These are phyloP conservation scores for Tetraselmis striata DNA, from an alignment of 139 green algal genomes.

Conservation along the genomic window DNA sequence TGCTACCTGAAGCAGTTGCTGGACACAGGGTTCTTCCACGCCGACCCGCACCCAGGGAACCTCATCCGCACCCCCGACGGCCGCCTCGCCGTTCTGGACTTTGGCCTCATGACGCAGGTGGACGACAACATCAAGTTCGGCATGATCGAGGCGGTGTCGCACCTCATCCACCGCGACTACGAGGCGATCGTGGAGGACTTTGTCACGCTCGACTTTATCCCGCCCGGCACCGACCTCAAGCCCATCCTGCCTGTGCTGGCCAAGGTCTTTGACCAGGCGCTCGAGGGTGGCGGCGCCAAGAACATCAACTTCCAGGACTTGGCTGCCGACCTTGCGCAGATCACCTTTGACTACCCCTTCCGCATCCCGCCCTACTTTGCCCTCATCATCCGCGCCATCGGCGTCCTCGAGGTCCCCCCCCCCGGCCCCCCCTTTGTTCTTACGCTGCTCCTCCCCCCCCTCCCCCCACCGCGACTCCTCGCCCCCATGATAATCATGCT, in stretches of 20 bases:
- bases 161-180: constrained; percentile 98
- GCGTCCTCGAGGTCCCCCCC: constrained; percentile 76
- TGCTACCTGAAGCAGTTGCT: constrained; percentile 97
- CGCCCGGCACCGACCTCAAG: constrained; percentile 78
- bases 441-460: constrained; percentile 11
- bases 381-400: constrained; percentile 79
- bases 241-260: constrained; percentile 91
- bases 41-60: constrained; percentile 81
- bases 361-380: constrained; percentile 61
- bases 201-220: constrained; percentile 97
- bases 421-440: constrained; percentile 29
- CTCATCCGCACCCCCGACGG: constrained; percentile 94
- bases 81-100: constrained; percentile 92
- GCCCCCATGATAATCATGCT: too few species aligned
- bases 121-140: constrained; percentile 61
- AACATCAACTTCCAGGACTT: constrained; percentile 97
- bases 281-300: constrained; percentile 88
- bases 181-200: constrained; percentile 94
- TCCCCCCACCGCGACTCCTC: too few species aligned
- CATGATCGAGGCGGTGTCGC: constrained; percentile 97
- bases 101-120: constrained; percentile 77
- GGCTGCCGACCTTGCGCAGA: constrained; percentile 93
- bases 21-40: constrained; percentile 67
- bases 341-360: constrained; percentile 98
- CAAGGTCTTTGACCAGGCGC: constrained; percentile 53